Percentiles rank a stretch among this genome's conserved stretches.
Conservation (phyloP, 495 filamentous ascomycete species). For the Penicillium canariense region DNA sequence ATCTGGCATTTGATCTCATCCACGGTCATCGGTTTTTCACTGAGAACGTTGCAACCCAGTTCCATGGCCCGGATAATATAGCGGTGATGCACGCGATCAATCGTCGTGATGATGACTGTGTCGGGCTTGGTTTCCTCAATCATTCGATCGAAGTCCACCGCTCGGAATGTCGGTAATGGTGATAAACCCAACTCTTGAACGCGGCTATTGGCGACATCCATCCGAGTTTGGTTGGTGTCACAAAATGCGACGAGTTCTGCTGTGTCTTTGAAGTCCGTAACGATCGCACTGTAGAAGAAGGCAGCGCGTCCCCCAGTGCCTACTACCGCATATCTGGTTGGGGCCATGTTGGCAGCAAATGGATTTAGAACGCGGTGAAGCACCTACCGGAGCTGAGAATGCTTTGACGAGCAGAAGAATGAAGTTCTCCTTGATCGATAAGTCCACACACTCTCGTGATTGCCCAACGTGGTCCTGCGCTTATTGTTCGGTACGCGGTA, state of each 20-base stretch:
- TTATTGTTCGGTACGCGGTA: not conserved
- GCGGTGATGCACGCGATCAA: conserved; percentile 55
- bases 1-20: conserved; percentile 50
- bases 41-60: conserved; percentile 55
- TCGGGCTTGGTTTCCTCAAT: conserved; percentile 51
- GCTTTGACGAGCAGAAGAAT: not conserved
- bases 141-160: conserved; percentile 53
- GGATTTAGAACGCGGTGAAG: not conserved
- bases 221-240: conserved; percentile 33
- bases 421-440: too few species aligned
- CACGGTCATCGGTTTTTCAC: conserved; percentile 61
- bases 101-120: conserved; percentile 57
- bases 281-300: conserved; percentile 58
- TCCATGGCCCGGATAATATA: conserved; percentile 56
- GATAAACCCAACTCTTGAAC: conserved; percentile 19
- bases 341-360: conserved; percentile 2
- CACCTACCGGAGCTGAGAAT: too few species aligned
- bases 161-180: conserved; percentile 48
- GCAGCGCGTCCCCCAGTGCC: conserved; percentile 35
- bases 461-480: not conserved
- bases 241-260: conserved; percentile 49
- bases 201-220: conserved; percentile 28
- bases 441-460: not conserved
- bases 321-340: conserved; percentile 29
- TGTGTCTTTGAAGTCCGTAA: conserved; percentile 43